Evolutionary conservation across 192 early-diverging fungal species (phyloP).

Genomic region (Allomyces javanicus): DNA sequence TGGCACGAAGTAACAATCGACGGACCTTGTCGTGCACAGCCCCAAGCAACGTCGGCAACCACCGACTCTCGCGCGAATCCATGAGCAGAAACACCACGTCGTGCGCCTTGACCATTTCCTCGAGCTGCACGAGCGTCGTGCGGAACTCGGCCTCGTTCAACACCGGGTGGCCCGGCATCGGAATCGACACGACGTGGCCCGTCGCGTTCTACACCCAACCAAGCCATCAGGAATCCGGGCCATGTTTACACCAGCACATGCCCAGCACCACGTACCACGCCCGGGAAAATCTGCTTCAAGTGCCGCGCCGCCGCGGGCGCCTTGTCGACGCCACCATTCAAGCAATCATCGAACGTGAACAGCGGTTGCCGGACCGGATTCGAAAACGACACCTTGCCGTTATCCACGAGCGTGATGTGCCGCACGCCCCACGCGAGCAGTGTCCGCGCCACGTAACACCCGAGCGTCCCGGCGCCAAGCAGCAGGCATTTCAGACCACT

Average conservation of each 20-base stretch:
- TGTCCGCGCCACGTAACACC: conserved; percentile 72
- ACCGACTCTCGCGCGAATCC: conserved; percentile 86
- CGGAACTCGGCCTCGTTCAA: conserved; percentile 16
- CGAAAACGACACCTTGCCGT: conserved; percentile 74
- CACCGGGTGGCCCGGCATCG: conserved; percentile 89
- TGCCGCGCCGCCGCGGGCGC: conserved; percentile 64
- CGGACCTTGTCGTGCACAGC: conserved; percentile 36
- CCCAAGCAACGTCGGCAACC: conserved; percentile 80
- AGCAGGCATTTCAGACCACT: conserved; percentile 57
- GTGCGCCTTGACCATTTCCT: conserved; percentile 45
- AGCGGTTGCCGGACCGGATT: conserved; percentile 92
- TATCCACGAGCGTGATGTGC: conserved; percentile 87
- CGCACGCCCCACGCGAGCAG: conserved; percentile 86
- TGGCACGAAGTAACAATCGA: too few species aligned
- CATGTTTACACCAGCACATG: too few species aligned
- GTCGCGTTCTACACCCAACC: conserved; percentile 27
- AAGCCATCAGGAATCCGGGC: too few species aligned
- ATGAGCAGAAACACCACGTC: conserved; percentile 82
- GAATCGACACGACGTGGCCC: conserved; percentile 56
- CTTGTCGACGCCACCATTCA: conserved; percentile 71
- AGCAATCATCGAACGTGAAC: conserved; percentile 72
- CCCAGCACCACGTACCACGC: conserved; percentile 33
- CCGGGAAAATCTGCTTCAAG: conserved; percentile 58
- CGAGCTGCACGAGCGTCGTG: conserved; percentile 30
- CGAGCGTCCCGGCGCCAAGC: conserved; percentile 84